These are phyloP conservation scores for Chaetoscypha palmicola DNA, from an alignment of 2,329 filamentous ascomycete genomes.

Conservation along the genomic window DNA sequence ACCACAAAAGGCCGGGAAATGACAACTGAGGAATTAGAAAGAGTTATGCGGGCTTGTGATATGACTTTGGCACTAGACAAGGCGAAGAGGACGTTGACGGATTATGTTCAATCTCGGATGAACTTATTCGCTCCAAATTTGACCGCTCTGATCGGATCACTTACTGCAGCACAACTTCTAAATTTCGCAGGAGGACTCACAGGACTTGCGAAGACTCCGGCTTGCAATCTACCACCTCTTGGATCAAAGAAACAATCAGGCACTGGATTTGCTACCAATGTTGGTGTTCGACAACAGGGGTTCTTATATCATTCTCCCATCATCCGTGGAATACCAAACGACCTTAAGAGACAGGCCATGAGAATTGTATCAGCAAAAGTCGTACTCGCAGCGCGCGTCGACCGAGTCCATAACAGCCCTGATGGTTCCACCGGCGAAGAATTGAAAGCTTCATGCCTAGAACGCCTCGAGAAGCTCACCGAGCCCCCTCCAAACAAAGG, in stretches of 20 bases:
- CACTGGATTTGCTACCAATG: conserved; percentile 83
- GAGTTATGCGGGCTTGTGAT: conserved; percentile 71
- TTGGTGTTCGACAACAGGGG: conserved; percentile 83
- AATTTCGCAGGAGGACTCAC: conserved; percentile 87
- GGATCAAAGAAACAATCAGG: conserved; percentile 80
- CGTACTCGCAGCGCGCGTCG: conserved; percentile 85
- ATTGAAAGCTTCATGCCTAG: conserved; percentile 73
- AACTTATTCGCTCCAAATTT: conserved; percentile 92
- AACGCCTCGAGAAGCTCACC: conserved; percentile 85
- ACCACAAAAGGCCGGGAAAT: conserved; percentile 78
- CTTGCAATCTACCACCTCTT: conserved; percentile 86
- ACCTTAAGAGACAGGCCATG: conserved; percentile 89
- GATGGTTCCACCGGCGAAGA: conserved; percentile 80
- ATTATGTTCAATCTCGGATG: conserved; percentile 97
- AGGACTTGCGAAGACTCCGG: conserved; percentile 82
- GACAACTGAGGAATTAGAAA: conserved; percentile 64
- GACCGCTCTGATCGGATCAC: conserved; percentile 80
- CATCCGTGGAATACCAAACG: conserved; percentile 74
- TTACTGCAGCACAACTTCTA: conserved; percentile 93
- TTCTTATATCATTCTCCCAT: conserved; percentile 90
- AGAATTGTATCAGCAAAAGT: conserved; percentile 91
- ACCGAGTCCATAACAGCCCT: conserved; percentile 72
- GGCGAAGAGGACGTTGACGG: conserved; percentile 78
- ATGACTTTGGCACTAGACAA: conserved; percentile 83
- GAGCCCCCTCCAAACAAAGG: conserved; percentile 88